A percentile compares a stretch with the other conserved stretches of the same genome.
Evolutionary conservation across 805 yeast genomes (phyloP).

Genomic region (Danielia oregonensis): DNA sequence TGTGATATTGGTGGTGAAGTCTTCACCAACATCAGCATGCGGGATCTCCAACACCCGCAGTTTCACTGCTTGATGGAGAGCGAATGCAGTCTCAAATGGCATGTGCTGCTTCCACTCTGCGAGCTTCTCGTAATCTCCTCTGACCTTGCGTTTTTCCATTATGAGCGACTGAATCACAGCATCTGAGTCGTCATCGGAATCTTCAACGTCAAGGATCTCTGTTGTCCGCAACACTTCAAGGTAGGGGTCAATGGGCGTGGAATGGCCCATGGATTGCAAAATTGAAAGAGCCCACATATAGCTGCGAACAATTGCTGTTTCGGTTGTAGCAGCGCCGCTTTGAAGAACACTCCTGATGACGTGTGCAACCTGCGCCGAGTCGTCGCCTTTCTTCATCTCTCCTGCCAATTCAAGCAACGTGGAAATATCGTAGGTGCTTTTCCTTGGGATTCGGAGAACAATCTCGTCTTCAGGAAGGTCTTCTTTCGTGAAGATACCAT

Average conservation of each 20-base stretch:
- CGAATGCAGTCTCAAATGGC: conserved; percentile 21
- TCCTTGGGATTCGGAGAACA: conserved; percentile 11
- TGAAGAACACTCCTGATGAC: conserved; percentile 6
- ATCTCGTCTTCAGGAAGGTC: conserved; percentile 4
- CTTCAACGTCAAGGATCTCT: conserved; percentile 7
- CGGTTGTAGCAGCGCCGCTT: conserved; percentile 7
- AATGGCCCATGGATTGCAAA: not conserved
- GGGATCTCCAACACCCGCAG: conserved; percentile 70
- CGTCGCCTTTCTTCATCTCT: conserved; percentile 4
- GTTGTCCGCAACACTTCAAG: conserved; percentile 10
- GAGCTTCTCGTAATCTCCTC: conserved; percentile 2
- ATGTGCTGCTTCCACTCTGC: conserved; percentile 4
- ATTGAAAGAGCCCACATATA: conserved; percentile 12
- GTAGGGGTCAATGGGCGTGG: conserved; percentile 5
- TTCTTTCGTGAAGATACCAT: conserved; percentile 7
- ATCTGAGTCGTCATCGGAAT: conserved; percentile 2
- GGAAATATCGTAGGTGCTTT: conserved; percentile 7
- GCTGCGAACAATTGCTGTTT: conserved; percentile 13
- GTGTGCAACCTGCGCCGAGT: conserved; percentile 1
- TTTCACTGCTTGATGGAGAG: conserved; percentile 44
- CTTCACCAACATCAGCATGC: conserved; percentile 28
- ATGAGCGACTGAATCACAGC: conserved; percentile 3
- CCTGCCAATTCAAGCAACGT: conserved; percentile 5
- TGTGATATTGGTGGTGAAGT: conserved; percentile 47
- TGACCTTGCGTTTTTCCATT: conserved; percentile 5